phyloP scores from a whole-genome alignment of 2,329 filamentous ascomycete genomes.

The Diaporthe ampelina region DNA sequence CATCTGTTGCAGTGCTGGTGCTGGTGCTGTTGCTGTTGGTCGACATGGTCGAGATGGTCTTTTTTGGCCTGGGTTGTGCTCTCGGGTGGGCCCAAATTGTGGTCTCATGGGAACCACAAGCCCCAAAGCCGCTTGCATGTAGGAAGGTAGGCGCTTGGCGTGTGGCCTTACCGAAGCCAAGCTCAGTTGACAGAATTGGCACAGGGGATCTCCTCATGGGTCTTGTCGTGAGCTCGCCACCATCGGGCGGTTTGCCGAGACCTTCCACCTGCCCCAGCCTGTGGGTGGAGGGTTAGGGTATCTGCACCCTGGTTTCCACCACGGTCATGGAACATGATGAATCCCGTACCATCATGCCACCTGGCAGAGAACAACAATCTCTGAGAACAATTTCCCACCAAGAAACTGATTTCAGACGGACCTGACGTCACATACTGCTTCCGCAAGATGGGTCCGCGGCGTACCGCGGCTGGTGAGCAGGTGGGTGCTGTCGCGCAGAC shows the following conservation, averaged over 20 bases:
- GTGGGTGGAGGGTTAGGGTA: slow-evolving; percentile 4
- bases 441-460: slow-evolving; percentile 19
- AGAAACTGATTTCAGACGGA: not conserved
- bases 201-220: slow-evolving; percentile 27
- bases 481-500: slow-evolving; percentile 1
- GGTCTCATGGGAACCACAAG: slow-evolving; percentile 20
- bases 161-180: slow-evolving; percentile 24
- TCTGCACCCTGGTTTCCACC: no score
- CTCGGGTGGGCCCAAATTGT: slow-evolving; percentile 19
- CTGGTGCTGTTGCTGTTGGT: not conserved
- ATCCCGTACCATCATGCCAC: not conserved
- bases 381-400: not conserved
- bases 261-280: not conserved
- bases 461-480: not conserved
- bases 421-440: not conserved
- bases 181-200: slow-evolving; percentile 29
- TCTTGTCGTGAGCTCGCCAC: slow-evolving; percentile 17
- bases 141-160: slow-evolving; percentile 12
- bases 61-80: not conserved
- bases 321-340: no score
- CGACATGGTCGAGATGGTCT: not conserved
- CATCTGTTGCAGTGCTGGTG: slow-evolving; percentile 21
- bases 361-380: no score
- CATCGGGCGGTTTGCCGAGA: slow-evolving; percentile 27
- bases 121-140: not conserved